Conservation (phyloP, 106 monocot genomes). For the Ottelia alismoides region DNA sequence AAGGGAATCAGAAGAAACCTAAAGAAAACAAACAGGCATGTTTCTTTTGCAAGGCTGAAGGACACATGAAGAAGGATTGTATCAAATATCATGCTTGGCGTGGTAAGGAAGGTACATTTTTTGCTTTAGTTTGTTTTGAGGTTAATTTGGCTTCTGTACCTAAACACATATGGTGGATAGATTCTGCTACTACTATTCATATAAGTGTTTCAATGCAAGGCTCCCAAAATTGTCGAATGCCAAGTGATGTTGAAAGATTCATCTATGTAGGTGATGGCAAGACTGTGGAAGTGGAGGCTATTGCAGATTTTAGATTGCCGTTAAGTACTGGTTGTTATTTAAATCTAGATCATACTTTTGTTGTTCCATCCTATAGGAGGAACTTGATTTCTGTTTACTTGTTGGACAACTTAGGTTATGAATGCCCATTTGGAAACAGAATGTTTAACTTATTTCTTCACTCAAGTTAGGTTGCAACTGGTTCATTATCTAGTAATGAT, state of each 20-base stretch:
- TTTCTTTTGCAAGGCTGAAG: no score
- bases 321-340: slow-evolving; percentile 3
- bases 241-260: slow-evolving; percentile 16
- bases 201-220: slow-evolving; percentile 3
- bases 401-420: slow-evolving; percentile 11
- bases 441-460: slow-evolving; percentile 1
- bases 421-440: slow-evolving; percentile 13
- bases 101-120: no score
- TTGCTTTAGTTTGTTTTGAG: no score
- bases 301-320: slow-evolving; percentile 4
- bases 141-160: no score
- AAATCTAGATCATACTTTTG: not conserved
- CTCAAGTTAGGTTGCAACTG: slow-evolving; percentile 2
- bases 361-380: slow-evolving; percentile 14
- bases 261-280: slow-evolving; percentile 16
- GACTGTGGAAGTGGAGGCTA: slow-evolving; percentile 4
- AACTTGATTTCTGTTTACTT: slow-evolving; percentile 12
- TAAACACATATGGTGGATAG: no score
- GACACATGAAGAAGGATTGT: no score
- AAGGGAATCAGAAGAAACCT: no score
- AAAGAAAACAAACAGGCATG: no score
- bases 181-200: slow-evolving; percentile 1
- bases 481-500: not conserved
- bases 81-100: no score
- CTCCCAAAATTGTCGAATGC: slow-evolving; percentile 5